These are phyloP conservation scores for Taxawa tesnikishii DNA, from an alignment of 2,329 filamentous ascomycete species.

Conservation along the genomic window DNA sequence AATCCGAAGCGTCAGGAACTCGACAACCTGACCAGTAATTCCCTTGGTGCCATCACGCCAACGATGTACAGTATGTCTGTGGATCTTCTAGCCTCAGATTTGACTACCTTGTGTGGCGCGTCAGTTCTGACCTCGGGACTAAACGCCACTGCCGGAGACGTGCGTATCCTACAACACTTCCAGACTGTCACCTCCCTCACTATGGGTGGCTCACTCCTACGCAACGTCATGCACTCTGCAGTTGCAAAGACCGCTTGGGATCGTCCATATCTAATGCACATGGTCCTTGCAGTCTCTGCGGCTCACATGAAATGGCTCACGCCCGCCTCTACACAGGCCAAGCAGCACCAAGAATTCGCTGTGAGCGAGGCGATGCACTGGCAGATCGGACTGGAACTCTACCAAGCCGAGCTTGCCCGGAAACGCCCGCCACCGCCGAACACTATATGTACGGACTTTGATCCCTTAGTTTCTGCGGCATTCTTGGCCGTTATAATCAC, in stretches of 20 bases:
- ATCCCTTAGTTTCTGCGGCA: too few species aligned
- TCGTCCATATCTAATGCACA: constrained; percentile 12
- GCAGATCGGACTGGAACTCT: constrained; percentile 10
- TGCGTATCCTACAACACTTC: constrained; percentile 11
- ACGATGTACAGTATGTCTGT: constrained; percentile 8
- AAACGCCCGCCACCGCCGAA: too few species aligned
- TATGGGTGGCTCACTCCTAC: constrained; percentile 6
- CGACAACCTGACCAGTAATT: too few species aligned
- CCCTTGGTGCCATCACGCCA: too few species aligned
- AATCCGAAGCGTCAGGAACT: too few species aligned
- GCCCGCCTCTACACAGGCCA: not conserved
- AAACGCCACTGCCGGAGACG: too few species aligned
- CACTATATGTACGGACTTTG: too few species aligned
- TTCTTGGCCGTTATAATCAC: too few species aligned
- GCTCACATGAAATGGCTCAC: constrained; percentile 7
- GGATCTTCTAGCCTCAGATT: constrained; percentile 5
- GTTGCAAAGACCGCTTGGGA: constrained; percentile 9
- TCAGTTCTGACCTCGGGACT: too few species aligned
- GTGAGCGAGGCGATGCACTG: constrained; percentile 10
- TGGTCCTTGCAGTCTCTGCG: constrained; percentile 11
- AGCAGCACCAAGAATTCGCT: not conserved
- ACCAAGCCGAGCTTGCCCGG: constrained; percentile 8
- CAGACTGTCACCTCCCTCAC: constrained; percentile 9
- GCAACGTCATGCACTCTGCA: constrained; percentile 8
- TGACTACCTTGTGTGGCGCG: constrained; percentile 4